Base-by-base conservation (phyloP, 208 protist genomes). In the Wallacemonas sp. region DNA sequence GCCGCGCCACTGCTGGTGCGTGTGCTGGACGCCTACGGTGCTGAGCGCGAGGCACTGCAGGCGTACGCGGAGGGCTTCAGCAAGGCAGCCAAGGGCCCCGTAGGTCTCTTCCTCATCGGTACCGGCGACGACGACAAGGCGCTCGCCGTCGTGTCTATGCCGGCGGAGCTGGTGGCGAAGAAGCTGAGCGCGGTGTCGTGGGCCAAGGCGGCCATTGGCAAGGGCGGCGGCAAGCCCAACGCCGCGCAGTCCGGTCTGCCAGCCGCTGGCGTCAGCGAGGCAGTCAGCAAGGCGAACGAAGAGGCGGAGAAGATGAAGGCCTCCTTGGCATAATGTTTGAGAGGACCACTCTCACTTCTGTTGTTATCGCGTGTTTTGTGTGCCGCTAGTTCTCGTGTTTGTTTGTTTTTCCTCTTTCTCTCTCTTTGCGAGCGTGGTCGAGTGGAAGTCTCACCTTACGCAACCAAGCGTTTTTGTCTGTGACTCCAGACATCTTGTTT, bases 181-280 rank as follows among this genome's bases (percentile, higher is more conserved):
- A 93, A 93, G 75, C 59, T 92, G 50, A 89, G 76, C 68, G 92
- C 92, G 9, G 82, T 94, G 32, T 50, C 73, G 42, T 97, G 92
- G 90, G 78, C 81, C 12, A 95, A 94, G 80, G 53, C 81, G 9
- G 77, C 83, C 9, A 77, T 89, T 29, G 92, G 92, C 34, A 97
- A 97, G 71, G 92, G 92, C 41, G 92, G 92, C 29, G 92, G 92
- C 33, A 97, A 97, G 73, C 81, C 87, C 46, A 79, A 85, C 61
- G 76, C 81, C n/a, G 92, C 92, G 9, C 92, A 97, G 75, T 89
- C 86, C 1, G 92, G 92, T 27, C 64, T 96, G 33, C 66, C 79
- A 26, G 76, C 75, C 37, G 63, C 45, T n/a, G 68, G 82, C 27
- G 75, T 82, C 26, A 52, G 66, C 30, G 71, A 42, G 12, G 85